Evolutionary conservation across 495 filamentous ascomycete species (phyloP).

Genomic region (Letharia lupina): DNA sequence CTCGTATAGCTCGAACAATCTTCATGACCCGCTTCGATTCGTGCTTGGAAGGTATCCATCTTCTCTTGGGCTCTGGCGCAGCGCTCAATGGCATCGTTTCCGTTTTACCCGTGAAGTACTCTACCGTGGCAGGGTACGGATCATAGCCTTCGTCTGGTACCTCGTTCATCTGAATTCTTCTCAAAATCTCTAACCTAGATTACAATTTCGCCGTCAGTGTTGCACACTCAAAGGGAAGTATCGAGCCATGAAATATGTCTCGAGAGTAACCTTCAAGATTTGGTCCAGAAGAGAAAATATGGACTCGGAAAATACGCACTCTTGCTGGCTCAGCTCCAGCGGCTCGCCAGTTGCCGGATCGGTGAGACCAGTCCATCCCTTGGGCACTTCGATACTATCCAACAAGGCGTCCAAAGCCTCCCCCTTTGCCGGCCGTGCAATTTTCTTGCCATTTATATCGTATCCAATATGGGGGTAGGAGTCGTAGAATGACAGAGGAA

Average conservation of each 20-base stretch:
- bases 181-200: slow-evolving; percentile 60
- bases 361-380: slow-evolving; percentile 94
- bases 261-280: background rate
- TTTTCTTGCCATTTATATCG: slow-evolving; percentile 96
- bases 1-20: slow-evolving; percentile 87
- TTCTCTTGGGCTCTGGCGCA: slow-evolving; percentile 89
- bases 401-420: slow-evolving; percentile 89
- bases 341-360: slow-evolving; percentile 90
- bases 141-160: slow-evolving; percentile 80
- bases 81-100: slow-evolving; percentile 92
- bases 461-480: slow-evolving; percentile 97
- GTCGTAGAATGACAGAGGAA: slow-evolving; percentile 90
- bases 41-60: slow-evolving; percentile 96
- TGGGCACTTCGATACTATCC: slow-evolving; percentile 94
- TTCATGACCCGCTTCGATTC: slow-evolving; percentile 97
- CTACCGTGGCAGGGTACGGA: slow-evolving; percentile 83
- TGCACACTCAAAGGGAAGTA: background rate
- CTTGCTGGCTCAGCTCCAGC: slow-evolving; percentile 75
- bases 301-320: slow-evolving; percentile 30
- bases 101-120: slow-evolving; percentile 83
- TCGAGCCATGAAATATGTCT: background rate
- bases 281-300: background rate
- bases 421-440: slow-evolving; percentile 89
- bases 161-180: slow-evolving; percentile 86
- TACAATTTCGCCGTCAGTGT: background rate